phyloP scores from a whole-genome alignment of 495 filamentous ascomycete species.

The Podospora anserina region DNA sequence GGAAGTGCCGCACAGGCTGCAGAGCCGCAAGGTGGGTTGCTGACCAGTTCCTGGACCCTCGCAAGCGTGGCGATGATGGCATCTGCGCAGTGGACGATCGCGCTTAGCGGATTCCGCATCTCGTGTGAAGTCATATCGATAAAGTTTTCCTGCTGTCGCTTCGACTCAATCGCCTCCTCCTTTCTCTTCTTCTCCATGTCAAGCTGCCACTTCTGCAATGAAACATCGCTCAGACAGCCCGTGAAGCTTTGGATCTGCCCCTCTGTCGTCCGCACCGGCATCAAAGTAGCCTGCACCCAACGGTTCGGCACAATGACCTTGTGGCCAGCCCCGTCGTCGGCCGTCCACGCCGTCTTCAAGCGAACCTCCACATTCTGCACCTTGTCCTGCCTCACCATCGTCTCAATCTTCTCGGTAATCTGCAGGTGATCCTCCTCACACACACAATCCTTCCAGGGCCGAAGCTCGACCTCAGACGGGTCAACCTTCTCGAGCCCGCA shows the following conservation, averaged over 20 bases:
- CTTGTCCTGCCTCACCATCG: constrained; percentile 29
- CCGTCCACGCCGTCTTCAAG: constrained; percentile 34
- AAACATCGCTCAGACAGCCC: constrained; percentile 40
- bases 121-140: constrained; percentile 79
- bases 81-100: constrained; percentile 70
- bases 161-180: constrained; percentile 46
- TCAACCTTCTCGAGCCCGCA: constrained; percentile 38
- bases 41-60: constrained; percentile 32
- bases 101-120: constrained; percentile 70
- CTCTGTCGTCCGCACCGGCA: constrained; percentile 33
- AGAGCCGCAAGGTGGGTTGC: constrained; percentile 5
- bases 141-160: constrained; percentile 61
- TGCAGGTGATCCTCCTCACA: constrained; percentile 28
- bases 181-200: constrained; percentile 38
- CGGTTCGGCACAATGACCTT: constrained; percentile 29
- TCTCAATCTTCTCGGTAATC: constrained; percentile 28
- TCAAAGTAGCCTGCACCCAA: constrained; percentile 37
- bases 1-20: not conserved
- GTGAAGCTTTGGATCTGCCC: constrained; percentile 36
- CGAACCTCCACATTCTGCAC: constrained; percentile 35
- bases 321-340: constrained; percentile 31
- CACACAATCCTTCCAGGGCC: constrained; percentile 41
- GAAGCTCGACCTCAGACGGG: constrained; percentile 26
- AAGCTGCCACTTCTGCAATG: constrained; percentile 39
- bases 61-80: constrained; percentile 36